Conservation (phyloP, 352 stramenopile species). For the Phytophthora lateralis region DNA sequence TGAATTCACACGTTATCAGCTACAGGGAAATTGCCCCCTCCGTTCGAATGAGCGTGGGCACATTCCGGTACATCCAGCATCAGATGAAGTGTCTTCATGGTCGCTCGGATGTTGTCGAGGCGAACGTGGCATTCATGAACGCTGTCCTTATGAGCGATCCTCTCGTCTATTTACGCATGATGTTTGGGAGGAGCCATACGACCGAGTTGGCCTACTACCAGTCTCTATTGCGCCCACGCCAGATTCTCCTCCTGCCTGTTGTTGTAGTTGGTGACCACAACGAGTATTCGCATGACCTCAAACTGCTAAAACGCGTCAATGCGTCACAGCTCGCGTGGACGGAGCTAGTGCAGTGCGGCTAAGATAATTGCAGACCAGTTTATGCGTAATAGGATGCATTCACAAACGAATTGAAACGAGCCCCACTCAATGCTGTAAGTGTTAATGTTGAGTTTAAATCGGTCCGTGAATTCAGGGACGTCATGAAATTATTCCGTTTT, state of each 20-base stretch:
- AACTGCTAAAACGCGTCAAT: conserved; percentile 21
- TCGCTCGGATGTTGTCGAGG: conserved; percentile 25
- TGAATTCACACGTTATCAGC: too few species aligned
- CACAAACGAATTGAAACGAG: too few species aligned
- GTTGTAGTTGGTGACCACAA: conserved; percentile 21
- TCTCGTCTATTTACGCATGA: conserved; percentile 31
- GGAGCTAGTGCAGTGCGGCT: conserved; percentile 40
- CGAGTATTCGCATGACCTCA: conserved; percentile 26
- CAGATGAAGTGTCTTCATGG: conserved; percentile 34
- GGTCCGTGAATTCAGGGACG: conserved; percentile 19
- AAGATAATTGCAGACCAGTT: not conserved
- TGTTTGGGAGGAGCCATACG: conserved; percentile 8
- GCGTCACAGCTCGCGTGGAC: conserved; percentile 20
- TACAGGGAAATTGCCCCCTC: conserved; percentile 6
- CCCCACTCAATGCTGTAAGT: too few species aligned
- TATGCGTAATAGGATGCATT: too few species aligned
- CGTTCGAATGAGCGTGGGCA: conserved; percentile 3
- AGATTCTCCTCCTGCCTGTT: conserved; percentile 28
- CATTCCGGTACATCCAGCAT: conserved; percentile 26
- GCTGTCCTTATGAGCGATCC: conserved; percentile 49
- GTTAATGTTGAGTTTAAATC: too few species aligned
- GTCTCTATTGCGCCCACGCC: conserved; percentile 17
- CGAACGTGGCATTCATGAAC: conserved; percentile 47
- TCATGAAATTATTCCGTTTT: conserved; percentile 27
- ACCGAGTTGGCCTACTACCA: conserved; percentile 32